Conservation (phyloP, 495 filamentous ascomycete species). For the Patellaria atrata region DNA sequence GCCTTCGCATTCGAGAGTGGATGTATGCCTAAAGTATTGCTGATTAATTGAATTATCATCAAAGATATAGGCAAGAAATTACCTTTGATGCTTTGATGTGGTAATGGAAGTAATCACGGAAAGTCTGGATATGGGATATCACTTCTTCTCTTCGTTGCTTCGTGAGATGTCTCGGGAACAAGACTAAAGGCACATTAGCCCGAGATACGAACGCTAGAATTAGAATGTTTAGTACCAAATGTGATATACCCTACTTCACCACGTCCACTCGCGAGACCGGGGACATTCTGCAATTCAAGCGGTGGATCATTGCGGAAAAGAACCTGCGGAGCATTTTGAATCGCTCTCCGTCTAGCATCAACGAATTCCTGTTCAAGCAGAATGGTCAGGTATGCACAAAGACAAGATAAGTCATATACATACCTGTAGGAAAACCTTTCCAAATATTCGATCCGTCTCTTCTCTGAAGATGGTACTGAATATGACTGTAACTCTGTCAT, state of each 20-base stretch:
- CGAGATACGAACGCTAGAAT: neutral
- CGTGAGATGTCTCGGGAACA: slow-evolving; percentile 91
- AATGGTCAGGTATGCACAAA: slow-evolving; percentile 2
- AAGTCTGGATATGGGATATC: slow-evolving; percentile 98
- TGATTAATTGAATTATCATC: slow-evolving; percentile 6
- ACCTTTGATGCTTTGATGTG: slow-evolving; percentile 98
- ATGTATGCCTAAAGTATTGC: slow-evolving; percentile 62
- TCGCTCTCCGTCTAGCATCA: slow-evolving; percentile 81
- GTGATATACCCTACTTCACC: slow-evolving; percentile 93
- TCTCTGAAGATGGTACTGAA: slow-evolving; percentile 97
- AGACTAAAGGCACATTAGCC: slow-evolving; percentile 39
- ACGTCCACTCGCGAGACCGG: slow-evolving; percentile 56
- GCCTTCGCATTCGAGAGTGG: slow-evolving; percentile 89
- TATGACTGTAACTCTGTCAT: slow-evolving; percentile 94
- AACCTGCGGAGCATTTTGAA: slow-evolving; percentile 98
- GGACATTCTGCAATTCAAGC: slow-evolving; percentile 73
- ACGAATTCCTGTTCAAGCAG: slow-evolving; percentile 90
- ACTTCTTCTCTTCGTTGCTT: slow-evolving; percentile 79
- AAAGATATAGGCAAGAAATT: slow-evolving; percentile 12
- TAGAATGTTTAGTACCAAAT: slow-evolving; percentile 66
- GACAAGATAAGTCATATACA: neutral
- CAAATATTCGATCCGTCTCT: slow-evolving; percentile 92
- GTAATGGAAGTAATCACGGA: slow-evolving; percentile 99
- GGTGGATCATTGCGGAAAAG: slow-evolving; percentile 90
- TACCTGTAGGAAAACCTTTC: slow-evolving; percentile 78